Evolutionary conservation across 2,329 filamentous ascomycete species (phyloP), one percentile per base, ranked within the genome.

Genomic region (Penicillium sp.): DNA sequence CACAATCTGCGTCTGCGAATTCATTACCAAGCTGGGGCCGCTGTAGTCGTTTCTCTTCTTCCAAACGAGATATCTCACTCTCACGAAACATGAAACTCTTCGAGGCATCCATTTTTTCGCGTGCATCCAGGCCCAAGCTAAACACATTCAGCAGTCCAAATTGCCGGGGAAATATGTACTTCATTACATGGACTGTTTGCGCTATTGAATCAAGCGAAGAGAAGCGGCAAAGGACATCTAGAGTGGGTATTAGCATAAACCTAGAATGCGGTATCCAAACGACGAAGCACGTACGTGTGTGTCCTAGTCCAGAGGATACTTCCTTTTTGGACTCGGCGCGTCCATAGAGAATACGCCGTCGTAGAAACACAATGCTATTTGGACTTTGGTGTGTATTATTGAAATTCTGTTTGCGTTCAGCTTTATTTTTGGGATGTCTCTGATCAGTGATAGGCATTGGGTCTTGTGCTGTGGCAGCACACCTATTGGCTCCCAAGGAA

Each of bases 121-220:
- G 81, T 22, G 69, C 70, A 69, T 94, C 82, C 16, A 88, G 80
- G 4, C 78, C 75, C 5, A 86, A 89, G 0, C 86, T 91, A 69
- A 97, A 97, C n/a, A 88, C 91, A 72, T 97, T 99, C 68, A 96
- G 91, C 4, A 99, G 77, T 14, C 85, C 84, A 67, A 96, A 97
- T 67, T 97, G 92, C 11, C 88, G 82, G 31, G 94, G 94, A 64
- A 99, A 99, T 1, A 99, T 86, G 72, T 97, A 93, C 79, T 93
- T 94, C 83, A 96, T 84, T 19, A 96, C 75, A 63, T 88, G 89
- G 11, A 85, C 68, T 0, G 86, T 89, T 59, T 88, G 82, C 12
- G 73, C 67, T 1, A 77, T 66, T 59, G 38, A 72, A 57, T 64
- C 81, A 66, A 35, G 55, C 4, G 64, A 62, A 10, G 80, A 74